Conservation (phyloP, 129 eudicot species). For the Escallonia rubra region DNA sequence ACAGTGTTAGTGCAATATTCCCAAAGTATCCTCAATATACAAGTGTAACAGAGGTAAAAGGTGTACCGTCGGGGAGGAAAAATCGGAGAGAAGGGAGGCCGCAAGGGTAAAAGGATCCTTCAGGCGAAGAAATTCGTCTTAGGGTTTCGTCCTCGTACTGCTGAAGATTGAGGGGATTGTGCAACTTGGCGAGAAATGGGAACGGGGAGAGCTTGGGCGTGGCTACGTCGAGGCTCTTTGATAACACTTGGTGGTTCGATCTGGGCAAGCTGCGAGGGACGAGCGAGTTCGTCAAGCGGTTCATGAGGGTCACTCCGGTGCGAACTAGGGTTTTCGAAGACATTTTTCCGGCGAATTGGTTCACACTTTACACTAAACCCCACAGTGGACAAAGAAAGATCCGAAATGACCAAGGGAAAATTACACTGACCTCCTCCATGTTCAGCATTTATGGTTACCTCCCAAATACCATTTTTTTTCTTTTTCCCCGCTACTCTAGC, state of each 20-base stretch:
- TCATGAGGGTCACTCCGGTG: constrained; percentile 45
- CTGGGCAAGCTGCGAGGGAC: constrained; percentile 8
- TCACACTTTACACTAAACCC: background rate
- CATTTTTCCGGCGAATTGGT: constrained; percentile 29
- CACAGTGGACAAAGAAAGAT: background rate
- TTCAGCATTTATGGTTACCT: too few species aligned
- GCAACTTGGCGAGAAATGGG: constrained; percentile 27
- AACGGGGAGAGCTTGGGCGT: constrained; percentile 28
- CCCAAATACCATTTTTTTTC: too few species aligned
- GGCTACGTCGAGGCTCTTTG: constrained; percentile 17
- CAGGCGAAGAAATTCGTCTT: constrained; percentile 21
- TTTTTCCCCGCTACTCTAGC: too few species aligned
- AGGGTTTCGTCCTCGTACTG: constrained; percentile 38
- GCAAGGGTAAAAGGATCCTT: constrained; percentile 53
- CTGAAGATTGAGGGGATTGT: constrained; percentile 18
- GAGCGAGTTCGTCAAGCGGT: constrained; percentile 33
- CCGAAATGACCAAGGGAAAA: too few species aligned
- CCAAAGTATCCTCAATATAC: too few species aligned
- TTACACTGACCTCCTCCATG: too few species aligned
- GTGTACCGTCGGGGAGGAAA: constrained; percentile 84
- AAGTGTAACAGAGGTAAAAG: background rate
- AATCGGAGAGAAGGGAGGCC: constrained; percentile 70
- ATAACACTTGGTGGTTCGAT: constrained; percentile 13
- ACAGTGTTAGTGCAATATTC: too few species aligned
- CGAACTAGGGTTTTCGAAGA: constrained; percentile 76